phyloP scores from a whole-genome alignment of 805 yeast genomes.

The Alloascoidea hylecoeti region DNA sequence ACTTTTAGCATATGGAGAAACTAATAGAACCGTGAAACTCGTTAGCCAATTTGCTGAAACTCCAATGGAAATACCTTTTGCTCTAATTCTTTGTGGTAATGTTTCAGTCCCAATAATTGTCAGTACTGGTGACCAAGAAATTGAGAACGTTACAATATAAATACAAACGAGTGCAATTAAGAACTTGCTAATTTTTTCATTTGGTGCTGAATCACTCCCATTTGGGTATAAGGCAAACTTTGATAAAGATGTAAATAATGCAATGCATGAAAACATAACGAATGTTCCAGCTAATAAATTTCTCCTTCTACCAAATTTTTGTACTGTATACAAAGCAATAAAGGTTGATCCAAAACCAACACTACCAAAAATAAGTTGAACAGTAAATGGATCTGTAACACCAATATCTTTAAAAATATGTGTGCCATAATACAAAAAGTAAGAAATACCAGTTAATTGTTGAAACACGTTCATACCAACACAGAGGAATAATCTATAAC shows the following conservation, averaged over 20 bases:
- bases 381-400: slow-evolving; percentile 35
- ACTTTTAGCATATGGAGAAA: slow-evolving; percentile 52
- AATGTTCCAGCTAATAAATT: slow-evolving; percentile 30
- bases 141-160: slow-evolving; percentile 34
- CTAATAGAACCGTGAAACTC: slow-evolving; percentile 47
- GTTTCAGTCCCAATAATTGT: slow-evolving; percentile 30
- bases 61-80: slow-evolving; percentile 10
- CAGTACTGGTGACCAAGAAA: slow-evolving; percentile 47
- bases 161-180: slow-evolving; percentile 42
- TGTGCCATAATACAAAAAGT: slow-evolving; percentile 56
- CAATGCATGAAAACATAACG: slow-evolving; percentile 34
- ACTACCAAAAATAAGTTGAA: slow-evolving; percentile 38
- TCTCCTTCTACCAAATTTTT: slow-evolving; percentile 34
- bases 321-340: slow-evolving; percentile 32
- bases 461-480: slow-evolving; percentile 34
- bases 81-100: slow-evolving; percentile 28
- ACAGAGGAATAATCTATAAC: slow-evolving; percentile 23
- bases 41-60: slow-evolving; percentile 25
- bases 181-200: slow-evolving; percentile 22
- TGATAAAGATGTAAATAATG: slow-evolving; percentile 34
- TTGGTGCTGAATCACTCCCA: slow-evolving; percentile 14
- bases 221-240: slow-evolving; percentile 24
- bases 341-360: slow-evolving; percentile 38
- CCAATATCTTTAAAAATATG: slow-evolving; percentile 28
- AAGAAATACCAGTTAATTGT: slow-evolving; percentile 54